These are phyloP conservation scores for Phialocephala sp. DNA, from an alignment of 2,329 filamentous ascomycete species.

Conservation along the genomic window DNA sequence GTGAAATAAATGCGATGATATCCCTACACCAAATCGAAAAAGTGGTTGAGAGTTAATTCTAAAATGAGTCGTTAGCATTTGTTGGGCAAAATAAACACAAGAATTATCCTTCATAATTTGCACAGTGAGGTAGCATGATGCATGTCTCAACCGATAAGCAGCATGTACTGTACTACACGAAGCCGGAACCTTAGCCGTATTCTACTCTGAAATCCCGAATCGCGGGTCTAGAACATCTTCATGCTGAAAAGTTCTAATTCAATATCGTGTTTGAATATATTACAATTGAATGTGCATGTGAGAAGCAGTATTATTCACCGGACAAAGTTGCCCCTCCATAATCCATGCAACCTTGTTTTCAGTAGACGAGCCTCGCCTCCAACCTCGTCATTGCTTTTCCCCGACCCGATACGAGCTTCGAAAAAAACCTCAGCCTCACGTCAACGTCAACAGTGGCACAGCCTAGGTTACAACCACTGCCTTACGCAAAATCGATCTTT, in stretches of 20 bases:
- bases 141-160: not conserved
- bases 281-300: not conserved
- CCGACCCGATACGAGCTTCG: not conserved
- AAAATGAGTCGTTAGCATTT: constrained; percentile 23
- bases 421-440: not conserved
- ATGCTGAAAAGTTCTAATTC: not conserved
- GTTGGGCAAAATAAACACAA: constrained; percentile 11
- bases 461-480: not conserved
- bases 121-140: not conserved
- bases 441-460: constrained; percentile 8
- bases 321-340: not conserved
- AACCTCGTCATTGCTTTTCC: not conserved
- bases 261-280: not conserved
- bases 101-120: not conserved
- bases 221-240: not conserved
- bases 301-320: not conserved
- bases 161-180: not conserved
- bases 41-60: constrained; percentile 11
- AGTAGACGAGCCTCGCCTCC: not conserved
- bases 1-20: constrained; percentile 49
- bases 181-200: not conserved
- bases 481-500: not conserved
- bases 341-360: not conserved
- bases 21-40: constrained; percentile 20
- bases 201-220: not conserved